Base-by-base conservation (phyloP, 768 basidiomycete genomes). In the Mycena rebaudengoi region DNA sequence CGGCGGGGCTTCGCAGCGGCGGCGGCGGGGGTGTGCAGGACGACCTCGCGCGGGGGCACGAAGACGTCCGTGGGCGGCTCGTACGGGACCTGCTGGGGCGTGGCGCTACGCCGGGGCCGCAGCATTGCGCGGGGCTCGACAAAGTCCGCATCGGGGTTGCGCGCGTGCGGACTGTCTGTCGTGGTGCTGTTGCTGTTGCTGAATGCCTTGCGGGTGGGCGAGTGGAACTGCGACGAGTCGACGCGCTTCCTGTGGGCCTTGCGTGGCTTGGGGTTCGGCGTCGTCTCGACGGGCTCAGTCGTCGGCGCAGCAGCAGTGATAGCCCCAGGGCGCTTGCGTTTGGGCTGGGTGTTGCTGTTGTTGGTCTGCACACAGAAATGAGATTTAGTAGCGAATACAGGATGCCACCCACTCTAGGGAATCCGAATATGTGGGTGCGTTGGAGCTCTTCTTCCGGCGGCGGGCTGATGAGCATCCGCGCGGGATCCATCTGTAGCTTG, bases 21-120 rank as follows among this genome's bases (percentile, higher is more conserved):
- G 18, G 21, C 26, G 25, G n/a, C 35, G 60, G 63, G 63, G 18
- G 62, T 44, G n/a, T 10, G 51, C 51, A 85, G 73, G 49, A 84
- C 73, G 44, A 92, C 83, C 66, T 89, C 85, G 48, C 86, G 82
- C 0, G 91, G 91, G 1, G 91, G 90, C 0, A 89, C 90, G 69
- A 91, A 91, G n/a, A 86, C 82, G 58, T 89, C 90, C 0, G 71
- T 60, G 0, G 90, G 90, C 0, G 89, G 89, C 65, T 90, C 88
- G 69, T 91, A 91, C 0, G 89, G 89, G 3, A n/a, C n/a, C n/a
- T n/a, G n/a, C n/a, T n/a, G n/a, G n/a, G n/a, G n/a, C n/a, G 88
- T 89, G 1, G 78, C 76, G 50, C 83, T 86, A 20, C 84, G 78
- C 18, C 83, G 40, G 41, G 11, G 62, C 64, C 60, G 41, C 71